Conservation (phyloP, 1,284 basidiomycete species). For the Gymnopus androsaceus region DNA sequence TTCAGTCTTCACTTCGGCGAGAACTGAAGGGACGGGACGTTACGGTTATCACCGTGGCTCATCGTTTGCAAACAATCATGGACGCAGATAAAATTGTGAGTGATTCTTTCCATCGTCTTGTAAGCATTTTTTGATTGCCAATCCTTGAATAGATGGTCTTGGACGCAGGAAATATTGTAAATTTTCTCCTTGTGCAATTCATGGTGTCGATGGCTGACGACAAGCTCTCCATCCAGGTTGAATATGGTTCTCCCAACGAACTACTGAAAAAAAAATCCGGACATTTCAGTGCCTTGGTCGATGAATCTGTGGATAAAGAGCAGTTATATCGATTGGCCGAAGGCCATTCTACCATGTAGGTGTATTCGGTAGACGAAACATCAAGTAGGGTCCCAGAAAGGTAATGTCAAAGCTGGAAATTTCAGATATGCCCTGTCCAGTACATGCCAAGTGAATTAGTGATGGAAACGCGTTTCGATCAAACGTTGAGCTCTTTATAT, state of each 20-base stretch:
- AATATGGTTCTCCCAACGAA: constrained; percentile 49
- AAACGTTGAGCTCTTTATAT: too few relatives aligned
- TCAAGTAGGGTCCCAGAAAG: too few relatives aligned
- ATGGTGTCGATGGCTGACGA: neutral
- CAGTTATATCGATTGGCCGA: constrained; percentile 28
- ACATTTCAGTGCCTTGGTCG: constrained; percentile 48
- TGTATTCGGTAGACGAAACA: too few relatives aligned
- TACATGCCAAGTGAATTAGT: too few relatives aligned
- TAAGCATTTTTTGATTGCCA: neutral
- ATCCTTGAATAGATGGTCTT: constrained; percentile 13
- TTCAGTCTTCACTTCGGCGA: constrained; percentile 13
- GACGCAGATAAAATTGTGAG: constrained; percentile 16
- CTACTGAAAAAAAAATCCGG: constrained; percentile 50
- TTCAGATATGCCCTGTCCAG: too few relatives aligned
- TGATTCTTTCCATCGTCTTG: neutral
- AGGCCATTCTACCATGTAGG: too few relatives aligned
- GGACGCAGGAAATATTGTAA: constrained; percentile 16
- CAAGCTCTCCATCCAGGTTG: constrained; percentile 25
- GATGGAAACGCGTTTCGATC: too few relatives aligned
- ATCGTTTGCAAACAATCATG: constrained; percentile 16
- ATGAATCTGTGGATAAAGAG: constrained; percentile 41
- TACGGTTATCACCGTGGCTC: constrained; percentile 13
- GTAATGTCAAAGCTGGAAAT: too few relatives aligned
- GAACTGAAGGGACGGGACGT: constrained; percentile 13
- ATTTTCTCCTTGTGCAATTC: neutral